These are phyloP conservation scores for Prunus campanulata DNA, from an alignment of 306 rosid genomes.

Conservation along the genomic window DNA sequence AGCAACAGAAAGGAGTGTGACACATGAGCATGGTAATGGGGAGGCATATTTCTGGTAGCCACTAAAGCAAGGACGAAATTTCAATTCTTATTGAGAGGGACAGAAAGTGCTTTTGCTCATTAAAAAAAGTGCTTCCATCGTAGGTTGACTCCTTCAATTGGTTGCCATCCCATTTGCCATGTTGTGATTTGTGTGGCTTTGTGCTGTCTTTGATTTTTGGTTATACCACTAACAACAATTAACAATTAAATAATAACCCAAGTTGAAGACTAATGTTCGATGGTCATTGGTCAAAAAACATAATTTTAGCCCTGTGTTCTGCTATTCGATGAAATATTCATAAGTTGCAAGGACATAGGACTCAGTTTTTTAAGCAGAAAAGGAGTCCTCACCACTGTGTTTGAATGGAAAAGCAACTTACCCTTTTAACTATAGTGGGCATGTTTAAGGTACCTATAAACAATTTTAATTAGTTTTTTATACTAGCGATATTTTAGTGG, in stretches of 20 bases:
- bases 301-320: neutral
- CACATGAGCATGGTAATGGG: too few species aligned
- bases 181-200: neutral
- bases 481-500: too few species aligned
- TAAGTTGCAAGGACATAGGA: neutral
- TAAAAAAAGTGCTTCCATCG: neutral
- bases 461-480: too few species aligned
- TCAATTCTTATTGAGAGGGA: neutral
- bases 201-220: neutral
- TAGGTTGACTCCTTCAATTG: neutral
- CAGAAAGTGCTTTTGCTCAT: neutral
- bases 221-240: neutral
- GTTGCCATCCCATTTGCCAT: neutral
- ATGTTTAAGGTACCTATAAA: too few species aligned
- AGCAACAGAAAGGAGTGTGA: neutral
- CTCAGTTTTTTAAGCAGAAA: neutral
- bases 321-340: neutral
- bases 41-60: neutral
- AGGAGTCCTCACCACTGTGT: neutral
- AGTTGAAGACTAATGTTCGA: neutral
- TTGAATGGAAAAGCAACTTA: neutral
- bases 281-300: neutral
- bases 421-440: too few species aligned
- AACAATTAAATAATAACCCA: neutral
- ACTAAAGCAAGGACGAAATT: neutral